Evolutionary conservation across 2,329 filamentous ascomycete species (phyloP).

Genomic region (Penicillium sp.): DNA sequence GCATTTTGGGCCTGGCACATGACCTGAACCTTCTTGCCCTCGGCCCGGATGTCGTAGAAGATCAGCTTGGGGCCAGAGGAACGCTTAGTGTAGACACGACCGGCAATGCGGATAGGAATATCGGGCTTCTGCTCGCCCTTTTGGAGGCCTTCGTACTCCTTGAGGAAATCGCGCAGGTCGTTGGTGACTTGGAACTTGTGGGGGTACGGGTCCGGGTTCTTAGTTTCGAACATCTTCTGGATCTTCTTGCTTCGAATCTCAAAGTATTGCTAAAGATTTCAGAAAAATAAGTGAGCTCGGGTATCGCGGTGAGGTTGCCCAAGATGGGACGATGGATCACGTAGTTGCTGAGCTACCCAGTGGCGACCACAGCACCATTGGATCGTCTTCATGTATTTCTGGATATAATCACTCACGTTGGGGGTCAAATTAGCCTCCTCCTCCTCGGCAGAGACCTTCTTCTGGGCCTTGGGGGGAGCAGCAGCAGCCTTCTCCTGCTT

Average conservation of each 20-base stretch:
- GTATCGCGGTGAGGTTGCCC: background rate
- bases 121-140: conserved; percentile 83
- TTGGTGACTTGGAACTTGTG: conserved; percentile 91
- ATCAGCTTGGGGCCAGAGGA: conserved; percentile 79
- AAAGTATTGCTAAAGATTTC: conserved; percentile 75
- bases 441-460: conserved; percentile 63
- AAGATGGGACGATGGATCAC: background rate
- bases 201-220: conserved; percentile 82
- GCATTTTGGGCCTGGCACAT: conserved; percentile 87
- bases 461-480: conserved; percentile 62
- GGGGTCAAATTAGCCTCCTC: conserved; percentile 74
- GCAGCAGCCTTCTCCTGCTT: conserved; percentile 84
- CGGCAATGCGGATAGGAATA: conserved; percentile 75
- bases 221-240: conserved; percentile 72
- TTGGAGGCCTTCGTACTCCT: conserved; percentile 76
- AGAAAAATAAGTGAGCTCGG: conserved; percentile 8
- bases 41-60: conserved; percentile 84
- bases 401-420: conserved; percentile 58
- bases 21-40: conserved; percentile 81
- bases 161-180: conserved; percentile 76
- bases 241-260: conserved; percentile 88
- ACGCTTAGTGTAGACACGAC: conserved; percentile 87
- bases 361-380: background rate
- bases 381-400: background rate
- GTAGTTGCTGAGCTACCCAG: background rate